Percentiles rank a stretch among this genome's conserved stretches.
phyloP scores from a whole-genome alignment of 495 filamentous ascomycete genomes.

The Cercophora sp. region DNA sequence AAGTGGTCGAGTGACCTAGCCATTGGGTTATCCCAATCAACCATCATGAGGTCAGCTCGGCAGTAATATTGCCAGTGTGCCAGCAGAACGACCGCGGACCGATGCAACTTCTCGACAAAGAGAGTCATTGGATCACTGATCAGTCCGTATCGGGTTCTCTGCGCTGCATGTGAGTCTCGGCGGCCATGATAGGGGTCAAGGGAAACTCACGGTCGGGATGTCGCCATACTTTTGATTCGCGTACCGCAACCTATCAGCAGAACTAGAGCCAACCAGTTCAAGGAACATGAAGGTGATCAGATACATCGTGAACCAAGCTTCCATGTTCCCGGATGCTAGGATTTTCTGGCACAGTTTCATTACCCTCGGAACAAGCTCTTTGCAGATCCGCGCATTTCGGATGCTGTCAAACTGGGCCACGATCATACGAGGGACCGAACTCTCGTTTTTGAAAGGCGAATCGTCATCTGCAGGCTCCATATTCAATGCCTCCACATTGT shows the following conservation, averaged over 20 bases:
- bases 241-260: slow-evolving; percentile 18
- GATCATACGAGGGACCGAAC: slow-evolving; percentile 40
- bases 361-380: slow-evolving; percentile 15
- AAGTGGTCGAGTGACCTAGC: slow-evolving; percentile 15
- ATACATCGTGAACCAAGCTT: slow-evolving; percentile 39
- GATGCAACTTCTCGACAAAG: slow-evolving; percentile 25
- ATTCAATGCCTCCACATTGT: too few relatives aligned
- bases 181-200: background rate
- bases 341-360: slow-evolving; percentile 32
- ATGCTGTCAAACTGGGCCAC: slow-evolving; percentile 48
- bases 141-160: slow-evolving; percentile 28
- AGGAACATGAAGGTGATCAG: slow-evolving; percentile 37
- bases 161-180: background rate
- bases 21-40: slow-evolving; percentile 16
- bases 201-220: slow-evolving; percentile 5
- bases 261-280: slow-evolving; percentile 17
- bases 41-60: slow-evolving; percentile 21
- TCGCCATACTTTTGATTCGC: slow-evolving; percentile 13
- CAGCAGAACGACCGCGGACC: slow-evolving; percentile 21
- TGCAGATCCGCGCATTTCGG: slow-evolving; percentile 26
- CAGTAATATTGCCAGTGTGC: slow-evolving; percentile 29
- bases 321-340: slow-evolving; percentile 26
- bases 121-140: slow-evolving; percentile 11
- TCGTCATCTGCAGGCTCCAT: too few relatives aligned
- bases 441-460: too few relatives aligned